These are phyloP conservation scores for Xylariaceae sp. DNA, from an alignment of 2,329 filamentous ascomycete genomes.

Conservation along the genomic window DNA sequence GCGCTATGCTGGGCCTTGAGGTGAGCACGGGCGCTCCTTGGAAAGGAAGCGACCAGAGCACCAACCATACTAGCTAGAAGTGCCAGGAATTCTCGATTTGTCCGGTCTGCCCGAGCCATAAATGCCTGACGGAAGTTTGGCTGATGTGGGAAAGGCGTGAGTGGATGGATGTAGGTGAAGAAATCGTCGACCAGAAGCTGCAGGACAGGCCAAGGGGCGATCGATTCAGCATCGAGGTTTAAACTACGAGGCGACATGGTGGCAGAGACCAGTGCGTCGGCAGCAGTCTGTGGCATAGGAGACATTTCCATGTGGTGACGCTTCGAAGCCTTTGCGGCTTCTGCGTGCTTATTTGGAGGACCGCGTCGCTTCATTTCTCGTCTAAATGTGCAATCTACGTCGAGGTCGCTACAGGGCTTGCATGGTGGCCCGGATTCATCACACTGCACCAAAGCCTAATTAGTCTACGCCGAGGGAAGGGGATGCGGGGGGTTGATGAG, in stretches of 20 bases:
- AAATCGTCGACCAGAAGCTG: slow-evolving; percentile 72
- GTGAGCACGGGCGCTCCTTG: slow-evolving; percentile 63
- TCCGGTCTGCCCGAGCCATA: slow-evolving; percentile 59
- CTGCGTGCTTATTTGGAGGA: slow-evolving; percentile 54
- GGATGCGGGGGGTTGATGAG: no score
- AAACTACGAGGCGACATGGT: slow-evolving; percentile 32
- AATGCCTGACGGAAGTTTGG: slow-evolving; percentile 69
- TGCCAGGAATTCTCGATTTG: slow-evolving; percentile 61
- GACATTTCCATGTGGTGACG: slow-evolving; percentile 34
- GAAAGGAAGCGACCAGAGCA: slow-evolving; percentile 68
- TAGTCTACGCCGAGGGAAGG: neutral
- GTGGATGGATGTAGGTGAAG: slow-evolving; percentile 75
- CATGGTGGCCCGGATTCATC: slow-evolving; percentile 53
- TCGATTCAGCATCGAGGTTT: slow-evolving; percentile 60
- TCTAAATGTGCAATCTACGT: slow-evolving; percentile 53
- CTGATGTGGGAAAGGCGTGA: slow-evolving; percentile 73
- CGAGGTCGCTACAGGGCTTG: slow-evolving; percentile 50
- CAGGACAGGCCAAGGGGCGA: slow-evolving; percentile 63
- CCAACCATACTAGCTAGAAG: slow-evolving; percentile 71
- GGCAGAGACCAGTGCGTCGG: slow-evolving; percentile 45
- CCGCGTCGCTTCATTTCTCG: slow-evolving; percentile 54
- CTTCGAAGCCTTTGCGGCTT: slow-evolving; percentile 51
- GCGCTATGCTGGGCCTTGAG: slow-evolving; percentile 62
- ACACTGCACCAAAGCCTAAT: slow-evolving; percentile 32
- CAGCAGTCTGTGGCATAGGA: slow-evolving; percentile 41